Base-by-base conservation (phyloP, 805 yeast species). In the Maudiozyma saulgeensis region DNA sequence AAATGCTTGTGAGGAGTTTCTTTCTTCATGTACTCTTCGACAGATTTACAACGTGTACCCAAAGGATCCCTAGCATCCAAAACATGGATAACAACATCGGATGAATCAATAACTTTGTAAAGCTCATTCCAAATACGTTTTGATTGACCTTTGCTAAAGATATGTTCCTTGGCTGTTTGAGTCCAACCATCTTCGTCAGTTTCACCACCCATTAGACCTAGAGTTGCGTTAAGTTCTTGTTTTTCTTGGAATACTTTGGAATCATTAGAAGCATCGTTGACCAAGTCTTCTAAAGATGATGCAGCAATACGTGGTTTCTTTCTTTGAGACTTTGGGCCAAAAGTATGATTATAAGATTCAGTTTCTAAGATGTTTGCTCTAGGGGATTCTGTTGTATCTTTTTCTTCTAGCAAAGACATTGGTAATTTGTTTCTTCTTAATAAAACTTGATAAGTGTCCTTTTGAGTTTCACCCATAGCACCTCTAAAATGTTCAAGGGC, bases 101-200 rank as follows among this genome's bases (percentile, higher is more conserved):
- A 88, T 11, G 98, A 91, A 69, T 91, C 99, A 58, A 91, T 89
- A 45, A 91, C 99, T 66, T 91, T 91, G 70, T 93, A 91, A 52
- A 91, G 75, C 68, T 91, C 99, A 68, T 93, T 93, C 99, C 99
- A 91, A 58, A 91, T 91, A 73, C 99, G 85, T 71, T 91, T 91
- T 44, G 97, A 89, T 72, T 91, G 99, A 60, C 99, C 99, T 68
- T 91, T 91, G 64, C 84, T 82, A 76, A 91, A 91, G 68, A 91
- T 90, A 52, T 93, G 90, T 68, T 93, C 99, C 65, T 87, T 89
- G 39, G 97, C 96, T 60, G 87, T 93, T 59, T 82, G 83, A 4
- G 95, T 77, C 78, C 84, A 87, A 49, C 87, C 96, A 56, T 88
- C 95, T 45, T 82, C 80, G 44, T 75, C 69, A 28, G 68, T 70